These are phyloP conservation scores for Warburgia ugandensis DNA, from an alignment of 164 flowering plant genomes.

Conservation along the genomic window DNA sequence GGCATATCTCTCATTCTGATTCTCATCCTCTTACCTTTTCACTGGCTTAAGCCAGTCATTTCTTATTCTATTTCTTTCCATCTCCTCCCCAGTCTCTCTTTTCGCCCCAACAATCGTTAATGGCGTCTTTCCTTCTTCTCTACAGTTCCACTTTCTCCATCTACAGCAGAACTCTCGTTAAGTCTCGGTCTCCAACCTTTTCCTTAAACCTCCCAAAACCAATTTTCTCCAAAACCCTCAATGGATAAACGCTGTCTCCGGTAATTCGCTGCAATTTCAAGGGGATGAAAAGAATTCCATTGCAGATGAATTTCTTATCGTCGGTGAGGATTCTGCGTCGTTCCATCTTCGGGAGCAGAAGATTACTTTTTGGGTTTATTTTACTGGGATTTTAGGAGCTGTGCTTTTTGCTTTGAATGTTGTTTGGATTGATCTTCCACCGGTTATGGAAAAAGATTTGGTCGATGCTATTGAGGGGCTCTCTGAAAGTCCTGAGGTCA, in stretches of 20 bases:
- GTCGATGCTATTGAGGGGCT: constrained; percentile 47
- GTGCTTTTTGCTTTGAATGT: constrained; percentile 64
- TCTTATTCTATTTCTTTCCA: no score
- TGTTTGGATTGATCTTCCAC: constrained; percentile 69
- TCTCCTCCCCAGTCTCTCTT: no score
- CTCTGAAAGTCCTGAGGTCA: constrained; percentile 77
- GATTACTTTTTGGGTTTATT: constrained; percentile 77
- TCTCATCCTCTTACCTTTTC: no score
- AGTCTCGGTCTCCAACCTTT: not conserved
- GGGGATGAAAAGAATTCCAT: constrained; percentile 11
- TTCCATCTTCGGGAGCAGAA: constrained; percentile 65
- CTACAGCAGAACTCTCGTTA: constrained; percentile 2
- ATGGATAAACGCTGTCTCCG: not conserved
- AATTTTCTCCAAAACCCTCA: not conserved
- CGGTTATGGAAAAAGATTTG: constrained; percentile 52
- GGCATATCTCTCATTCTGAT: no score
- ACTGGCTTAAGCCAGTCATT: no score
- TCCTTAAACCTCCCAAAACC: constrained; percentile 4
- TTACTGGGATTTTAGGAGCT: constrained; percentile 54
- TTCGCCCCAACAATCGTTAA: constrained; percentile 5
- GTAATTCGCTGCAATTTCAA: not conserved
- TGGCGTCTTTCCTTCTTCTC: constrained; percentile 27
- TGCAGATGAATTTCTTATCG: constrained; percentile 3
- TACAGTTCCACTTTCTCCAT: constrained; percentile 8
- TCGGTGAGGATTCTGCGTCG: constrained; percentile 83